phyloP scores from a whole-genome alignment of 352 stramenopile species.

The Phytophthora kernoviae region DNA sequence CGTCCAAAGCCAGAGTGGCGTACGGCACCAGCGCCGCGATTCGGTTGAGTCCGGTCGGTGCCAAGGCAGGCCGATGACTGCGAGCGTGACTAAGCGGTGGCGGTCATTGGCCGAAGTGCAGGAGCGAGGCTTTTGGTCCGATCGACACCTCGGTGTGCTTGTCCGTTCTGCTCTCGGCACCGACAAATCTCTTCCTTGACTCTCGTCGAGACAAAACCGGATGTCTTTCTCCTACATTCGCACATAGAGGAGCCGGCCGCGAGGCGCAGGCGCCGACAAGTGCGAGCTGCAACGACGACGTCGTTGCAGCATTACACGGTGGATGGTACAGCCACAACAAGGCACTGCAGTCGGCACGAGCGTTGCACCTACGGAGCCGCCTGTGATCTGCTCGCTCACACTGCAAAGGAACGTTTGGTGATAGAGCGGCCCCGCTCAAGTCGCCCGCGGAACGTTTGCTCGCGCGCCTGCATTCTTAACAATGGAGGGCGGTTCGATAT shows the following conservation, averaged over 20 bases:
- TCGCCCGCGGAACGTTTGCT: conserved; percentile 2
- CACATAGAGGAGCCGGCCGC: conserved; percentile 23
- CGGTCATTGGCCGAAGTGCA: background rate
- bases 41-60: conserved; percentile 1
- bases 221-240: conserved; percentile 12
- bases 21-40: background rate
- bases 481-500: conserved; percentile 11
- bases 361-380: conserved; percentile 1
- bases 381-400: conserved; percentile 26
- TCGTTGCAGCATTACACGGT: conserved; percentile 42
- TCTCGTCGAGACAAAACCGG: conserved; percentile 21
- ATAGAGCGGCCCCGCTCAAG: conserved; percentile 6
- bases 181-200: conserved; percentile 23
- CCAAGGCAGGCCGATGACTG: background rate
- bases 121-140: background rate
- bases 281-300: conserved; percentile 18
- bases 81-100: background rate
- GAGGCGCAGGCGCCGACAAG: conserved; percentile 24
- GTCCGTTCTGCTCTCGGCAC: conserved; percentile 6
- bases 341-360: conserved; percentile 16
- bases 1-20: no score
- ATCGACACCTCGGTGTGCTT: conserved; percentile 3
- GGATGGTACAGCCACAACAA: conserved; percentile 30
- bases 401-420: conserved; percentile 36
- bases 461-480: background rate